Evolutionary conservation across 2,329 filamentous ascomycete genomes (phyloP).

Genomic region (Fusarium vanettenii): DNA sequence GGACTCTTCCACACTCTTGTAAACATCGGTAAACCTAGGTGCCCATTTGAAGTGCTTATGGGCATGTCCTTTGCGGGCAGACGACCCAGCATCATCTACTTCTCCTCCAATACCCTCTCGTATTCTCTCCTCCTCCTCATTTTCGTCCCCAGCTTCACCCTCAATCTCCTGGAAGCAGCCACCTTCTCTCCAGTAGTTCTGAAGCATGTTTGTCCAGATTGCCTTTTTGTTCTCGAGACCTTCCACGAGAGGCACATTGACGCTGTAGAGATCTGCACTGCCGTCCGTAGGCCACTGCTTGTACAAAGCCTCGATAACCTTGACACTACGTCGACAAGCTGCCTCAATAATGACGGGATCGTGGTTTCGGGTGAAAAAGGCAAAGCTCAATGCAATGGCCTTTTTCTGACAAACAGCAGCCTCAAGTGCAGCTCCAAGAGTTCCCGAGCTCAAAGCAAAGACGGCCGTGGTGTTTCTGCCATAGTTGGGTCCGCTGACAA

Average conservation of each 20-base stretch:
- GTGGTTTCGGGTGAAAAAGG: conserved; percentile 88
- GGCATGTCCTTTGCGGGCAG: conserved; percentile 61
- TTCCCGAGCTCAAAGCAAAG: conserved; percentile 82
- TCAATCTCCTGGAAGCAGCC: conserved; percentile 88
- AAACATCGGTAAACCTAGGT: conserved; percentile 87
- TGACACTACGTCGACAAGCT: conserved; percentile 79
- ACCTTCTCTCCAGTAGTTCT: conserved; percentile 89
- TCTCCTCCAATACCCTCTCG: conserved; percentile 71
- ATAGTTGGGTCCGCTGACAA: conserved; percentile 85
- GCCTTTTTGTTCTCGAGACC: conserved; percentile 78
- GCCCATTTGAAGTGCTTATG: conserved; percentile 97
- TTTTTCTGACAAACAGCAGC: conserved; percentile 76
- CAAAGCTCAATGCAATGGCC: conserved; percentile 87
- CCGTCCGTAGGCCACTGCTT: conserved; percentile 76
- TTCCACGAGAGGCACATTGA: conserved; percentile 89
- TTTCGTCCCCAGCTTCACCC: conserved; percentile 70
- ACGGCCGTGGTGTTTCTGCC: conserved; percentile 85
- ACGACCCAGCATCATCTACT: conserved; percentile 50
- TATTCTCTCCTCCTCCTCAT: conserved; percentile 79
- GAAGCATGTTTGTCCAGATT: conserved; percentile 86
- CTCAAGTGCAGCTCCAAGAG: conserved; percentile 81
- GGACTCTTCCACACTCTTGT: conserved; percentile 84
- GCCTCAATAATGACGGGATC: conserved; percentile 83
- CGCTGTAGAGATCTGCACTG: conserved; percentile 84
- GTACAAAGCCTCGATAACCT: conserved; percentile 82